Evolutionary conservation across 2,329 filamentous ascomycete genomes (phyloP).

Genomic region (Periconia digitata): DNA sequence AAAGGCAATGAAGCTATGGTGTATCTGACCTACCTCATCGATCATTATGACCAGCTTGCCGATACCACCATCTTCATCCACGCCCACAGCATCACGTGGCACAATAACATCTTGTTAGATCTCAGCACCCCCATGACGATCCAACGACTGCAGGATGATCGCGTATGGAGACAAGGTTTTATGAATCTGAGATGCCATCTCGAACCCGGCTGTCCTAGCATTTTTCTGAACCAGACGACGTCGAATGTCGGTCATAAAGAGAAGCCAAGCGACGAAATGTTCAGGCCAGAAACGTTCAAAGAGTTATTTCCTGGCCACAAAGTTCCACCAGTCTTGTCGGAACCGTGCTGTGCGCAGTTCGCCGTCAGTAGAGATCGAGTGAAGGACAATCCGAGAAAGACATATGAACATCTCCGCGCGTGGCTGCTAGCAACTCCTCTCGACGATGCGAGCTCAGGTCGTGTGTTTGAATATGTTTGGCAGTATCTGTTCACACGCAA

Average conservation of each 20-base stretch:
- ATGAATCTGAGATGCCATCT: constrained; percentile 53
- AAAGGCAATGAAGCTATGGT: constrained; percentile 49
- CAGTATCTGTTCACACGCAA: constrained; percentile 41
- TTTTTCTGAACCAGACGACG: constrained; percentile 42
- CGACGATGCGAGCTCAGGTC: constrained; percentile 49
- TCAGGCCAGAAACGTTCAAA: constrained; percentile 41
- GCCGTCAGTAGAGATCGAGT: constrained; percentile 48
- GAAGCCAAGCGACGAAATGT: constrained; percentile 32
- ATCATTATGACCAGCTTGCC: constrained; percentile 35
- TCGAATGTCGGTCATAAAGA: constrained; percentile 33
- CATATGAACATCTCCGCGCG: constrained; percentile 48
- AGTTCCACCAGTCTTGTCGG: constrained; percentile 48
- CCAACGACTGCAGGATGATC: constrained; percentile 45
- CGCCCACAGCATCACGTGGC: constrained; percentile 37
- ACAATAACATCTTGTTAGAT: constrained; percentile 51
- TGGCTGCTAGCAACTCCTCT: constrained; percentile 51
- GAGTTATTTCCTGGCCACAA: constrained; percentile 43
- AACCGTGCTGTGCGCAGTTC: constrained; percentile 55
- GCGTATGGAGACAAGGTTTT: constrained; percentile 50
- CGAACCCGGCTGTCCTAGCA: constrained; percentile 50
- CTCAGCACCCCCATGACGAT: constrained; percentile 48
- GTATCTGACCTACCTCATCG: constrained; percentile 43
- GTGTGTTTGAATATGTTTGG: constrained; percentile 59
- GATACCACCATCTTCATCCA: constrained; percentile 38
- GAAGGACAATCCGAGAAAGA: constrained; percentile 42